Conservation (phyloP, 2,329 filamentous ascomycete genomes). For the Dothistroma septosporum region DNA sequence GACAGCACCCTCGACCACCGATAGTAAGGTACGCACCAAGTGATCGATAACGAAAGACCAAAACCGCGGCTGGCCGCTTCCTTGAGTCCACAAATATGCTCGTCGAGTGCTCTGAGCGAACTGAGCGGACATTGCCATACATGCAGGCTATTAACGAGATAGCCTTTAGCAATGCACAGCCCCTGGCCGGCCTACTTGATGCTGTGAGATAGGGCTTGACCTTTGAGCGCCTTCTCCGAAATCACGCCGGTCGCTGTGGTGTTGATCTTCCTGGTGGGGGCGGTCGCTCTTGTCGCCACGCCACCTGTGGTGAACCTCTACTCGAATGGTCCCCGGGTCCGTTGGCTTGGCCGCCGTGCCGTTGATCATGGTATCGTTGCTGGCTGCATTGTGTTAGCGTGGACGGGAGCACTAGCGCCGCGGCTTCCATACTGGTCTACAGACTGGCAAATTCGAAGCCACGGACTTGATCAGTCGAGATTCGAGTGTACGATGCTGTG, state of each 20-base stretch:
- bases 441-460: not conserved
- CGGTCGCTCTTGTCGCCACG: not conserved
- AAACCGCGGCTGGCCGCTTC: slow-evolving; percentile 2
- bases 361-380: no score
- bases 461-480: no score
- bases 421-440: not conserved
- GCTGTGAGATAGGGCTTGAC: slow-evolving; percentile 17
- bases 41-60: slow-evolving; percentile 25
- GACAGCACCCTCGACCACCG: not conserved
- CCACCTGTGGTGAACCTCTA: not conserved
- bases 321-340: not conserved
- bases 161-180: no score
- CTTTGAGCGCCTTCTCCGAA: slow-evolving; percentile 22
- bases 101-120: no score
- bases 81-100: no score
- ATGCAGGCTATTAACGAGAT: no score
- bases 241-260: slow-evolving; percentile 5
- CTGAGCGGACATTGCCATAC: no score
- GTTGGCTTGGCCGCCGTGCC: not conserved
- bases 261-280: not conserved
- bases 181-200: not conserved
- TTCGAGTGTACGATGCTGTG: no score
- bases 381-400: no score
- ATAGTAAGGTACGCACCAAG: slow-evolving; percentile 8
- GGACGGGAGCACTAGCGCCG: no score